Base-by-base conservation (phyloP, 257 asterid genomes). In the Rauvolfia tetraphylla region DNA sequence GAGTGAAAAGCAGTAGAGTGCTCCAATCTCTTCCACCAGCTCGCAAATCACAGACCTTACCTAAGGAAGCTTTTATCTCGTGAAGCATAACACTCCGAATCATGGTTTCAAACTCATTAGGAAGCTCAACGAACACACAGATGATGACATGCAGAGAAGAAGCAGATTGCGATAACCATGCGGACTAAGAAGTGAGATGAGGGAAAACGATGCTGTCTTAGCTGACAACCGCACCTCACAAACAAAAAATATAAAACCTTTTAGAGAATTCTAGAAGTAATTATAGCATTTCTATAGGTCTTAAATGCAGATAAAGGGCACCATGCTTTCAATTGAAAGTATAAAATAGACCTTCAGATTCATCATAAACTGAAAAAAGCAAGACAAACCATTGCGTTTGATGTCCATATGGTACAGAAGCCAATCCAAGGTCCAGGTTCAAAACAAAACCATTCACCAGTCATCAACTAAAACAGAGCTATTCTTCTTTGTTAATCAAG, bases 211-310 rank as follows among this genome's bases (percentile, higher is more conserved):
- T 41, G 85, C 68, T 61, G 86, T 83, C 82, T 80, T 72, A 77
- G 84, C 87, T 68, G 76, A 70, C 53, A 78, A 74, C 72, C 80
- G 73, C 75, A 79, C 81, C 80, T 81, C 88, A 82, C 74, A 82
- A 76, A 84, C 77, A 81, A 49, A 71, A 82, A 73, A 79, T 54
- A 70, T 31, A 23, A 44, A 63, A 18, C 48, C 42, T 42, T 68
- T 81, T 70, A 81, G 85, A 65, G 46, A 70, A 31, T 72, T 33
- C 53, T 59, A 53, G 1, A 38, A 65, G 70, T 25, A 44, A 81
- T 62, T 39, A 41, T 71, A 73, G 44, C 36, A 83, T 51, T 14
- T 41, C 42, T 57, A 31, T 25, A 72, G 49, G 41, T 73, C 11
- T 23, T 42, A 68, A 65, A 20, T 29, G 65, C 67, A 69, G 17